Conservation (phyloP, 2,329 filamentous ascomycete genomes). For the Alternaria gansuensis region DNA sequence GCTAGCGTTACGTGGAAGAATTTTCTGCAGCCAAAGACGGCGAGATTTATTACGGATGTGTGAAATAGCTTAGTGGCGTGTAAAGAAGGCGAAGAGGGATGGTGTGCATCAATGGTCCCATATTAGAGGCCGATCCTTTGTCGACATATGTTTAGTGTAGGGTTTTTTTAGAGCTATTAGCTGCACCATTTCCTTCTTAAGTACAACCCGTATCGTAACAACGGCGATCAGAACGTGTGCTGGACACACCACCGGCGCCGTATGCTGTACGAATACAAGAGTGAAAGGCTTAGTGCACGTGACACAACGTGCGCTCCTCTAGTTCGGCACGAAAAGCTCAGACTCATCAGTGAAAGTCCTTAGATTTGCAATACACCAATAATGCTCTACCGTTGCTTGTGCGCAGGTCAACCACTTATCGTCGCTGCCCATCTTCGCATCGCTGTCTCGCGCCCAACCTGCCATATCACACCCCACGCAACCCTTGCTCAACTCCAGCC, state of each 20-base stretch:
- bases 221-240: neutral
- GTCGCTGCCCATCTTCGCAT: neutral
- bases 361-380: neutral
- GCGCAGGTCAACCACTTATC: slow-evolving; percentile 2
- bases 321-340: neutral
- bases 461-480: neutral
- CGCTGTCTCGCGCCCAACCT: neutral
- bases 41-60: neutral
- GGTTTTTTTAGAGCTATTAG: neutral
- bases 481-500: neutral
- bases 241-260: neutral
- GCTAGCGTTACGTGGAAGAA: neutral
- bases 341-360: too few species aligned
- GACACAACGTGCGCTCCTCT: neutral
- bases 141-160: neutral
- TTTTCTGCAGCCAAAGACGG: neutral
- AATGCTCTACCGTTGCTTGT: neutral
- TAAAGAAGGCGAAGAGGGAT: neutral
- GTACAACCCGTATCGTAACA: neutral
- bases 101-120: neutral
- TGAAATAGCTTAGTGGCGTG: neutral
- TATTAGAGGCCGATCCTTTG: neutral
- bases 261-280: neutral
- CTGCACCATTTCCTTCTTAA: neutral
- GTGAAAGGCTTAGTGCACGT: neutral